Evolutionary conservation across 2,329 filamentous ascomycete species (phyloP).

Genomic region (Elsinoe necatrix): DNA sequence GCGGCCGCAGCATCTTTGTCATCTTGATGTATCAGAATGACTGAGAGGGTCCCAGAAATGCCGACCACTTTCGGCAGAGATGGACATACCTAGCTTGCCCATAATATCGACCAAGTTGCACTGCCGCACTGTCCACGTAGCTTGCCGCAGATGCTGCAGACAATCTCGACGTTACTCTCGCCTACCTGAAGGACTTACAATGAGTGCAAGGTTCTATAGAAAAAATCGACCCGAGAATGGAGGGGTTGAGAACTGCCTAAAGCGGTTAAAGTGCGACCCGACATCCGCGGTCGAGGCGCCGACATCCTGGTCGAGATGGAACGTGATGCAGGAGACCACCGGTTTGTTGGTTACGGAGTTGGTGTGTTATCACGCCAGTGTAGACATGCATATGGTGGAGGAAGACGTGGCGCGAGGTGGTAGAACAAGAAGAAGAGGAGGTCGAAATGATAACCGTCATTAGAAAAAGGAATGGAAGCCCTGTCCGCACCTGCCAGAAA

Average conservation of each 20-base stretch:
- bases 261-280: not conserved
- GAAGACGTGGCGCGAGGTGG: no score
- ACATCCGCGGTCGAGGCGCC: not conserved
- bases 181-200: not conserved
- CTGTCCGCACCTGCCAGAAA: not conserved
- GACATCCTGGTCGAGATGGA: not conserved
- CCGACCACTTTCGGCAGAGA: not conserved
- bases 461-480: not conserved
- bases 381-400: no score
- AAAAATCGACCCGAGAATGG: not conserved
- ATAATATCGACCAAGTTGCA: not conserved
- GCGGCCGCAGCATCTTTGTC: slow-evolving; percentile 48
- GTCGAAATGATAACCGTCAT: no score
- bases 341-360: no score
- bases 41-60: not conserved
- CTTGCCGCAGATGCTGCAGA: no score
- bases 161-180: no score
- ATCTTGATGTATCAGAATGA: not conserved
- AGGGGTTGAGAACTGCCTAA: not conserved
- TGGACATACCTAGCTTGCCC: not conserved
- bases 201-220: not conserved
- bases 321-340: no score
- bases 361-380: no score
- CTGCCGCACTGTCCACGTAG: not conserved
- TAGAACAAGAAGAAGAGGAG: no score